These are phyloP conservation scores for Yarrowia yakushimensis DNA, from an alignment of 805 yeast species.

Conservation along the genomic window DNA sequence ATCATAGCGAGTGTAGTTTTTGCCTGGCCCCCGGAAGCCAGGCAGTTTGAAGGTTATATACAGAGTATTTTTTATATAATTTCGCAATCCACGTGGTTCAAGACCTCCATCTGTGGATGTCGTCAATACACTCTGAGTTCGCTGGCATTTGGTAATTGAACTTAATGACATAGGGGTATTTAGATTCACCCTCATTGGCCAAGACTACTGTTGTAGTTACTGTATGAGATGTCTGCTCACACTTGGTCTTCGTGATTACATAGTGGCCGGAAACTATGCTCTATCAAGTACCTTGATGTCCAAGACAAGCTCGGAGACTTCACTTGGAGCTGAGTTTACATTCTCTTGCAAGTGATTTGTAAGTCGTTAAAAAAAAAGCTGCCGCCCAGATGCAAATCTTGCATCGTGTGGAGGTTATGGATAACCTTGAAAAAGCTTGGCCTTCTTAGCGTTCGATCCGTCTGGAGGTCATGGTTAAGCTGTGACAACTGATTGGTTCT, in stretches of 20 bases:
- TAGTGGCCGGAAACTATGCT: background rate
- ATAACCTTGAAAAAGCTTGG: background rate
- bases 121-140: background rate
- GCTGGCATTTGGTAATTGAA: background rate
- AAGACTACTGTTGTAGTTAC: background rate
- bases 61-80: background rate
- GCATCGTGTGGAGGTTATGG: background rate
- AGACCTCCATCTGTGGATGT: background rate
- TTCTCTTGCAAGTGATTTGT: too few relatives aligned
- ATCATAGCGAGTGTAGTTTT: background rate
- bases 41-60: background rate
- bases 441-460: background rate
- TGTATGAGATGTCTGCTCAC: too few relatives aligned
- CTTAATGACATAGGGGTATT: background rate
- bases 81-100: background rate
- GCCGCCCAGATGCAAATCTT: background rate
- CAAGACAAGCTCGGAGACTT: too few relatives aligned
- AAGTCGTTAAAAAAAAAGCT: too few relatives aligned
- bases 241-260: too few relatives aligned
- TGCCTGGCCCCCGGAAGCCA: background rate
- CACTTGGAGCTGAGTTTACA: background rate
- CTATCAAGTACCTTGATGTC: background rate
- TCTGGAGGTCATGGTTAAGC: background rate
- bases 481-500: background rate
- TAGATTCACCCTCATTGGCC: background rate